phyloP scores from a whole-genome alignment of 208 protist species.

The Wallacemonas collosoma region DNA sequence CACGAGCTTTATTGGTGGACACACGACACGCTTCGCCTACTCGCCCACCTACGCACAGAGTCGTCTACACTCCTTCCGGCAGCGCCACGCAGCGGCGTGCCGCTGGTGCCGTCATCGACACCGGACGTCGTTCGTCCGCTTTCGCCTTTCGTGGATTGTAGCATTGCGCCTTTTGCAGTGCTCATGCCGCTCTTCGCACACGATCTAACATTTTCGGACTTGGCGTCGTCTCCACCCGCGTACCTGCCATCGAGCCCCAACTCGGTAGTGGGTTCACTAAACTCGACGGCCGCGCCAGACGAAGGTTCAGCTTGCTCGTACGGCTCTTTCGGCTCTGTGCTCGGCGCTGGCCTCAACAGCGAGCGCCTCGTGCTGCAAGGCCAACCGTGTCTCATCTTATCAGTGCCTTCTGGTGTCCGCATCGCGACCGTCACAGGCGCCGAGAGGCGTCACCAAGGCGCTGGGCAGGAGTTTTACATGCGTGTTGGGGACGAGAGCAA shows the following conservation, averaged over 20 bases:
- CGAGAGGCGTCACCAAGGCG: constrained; percentile 14
- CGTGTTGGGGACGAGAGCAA: constrained; percentile 36
- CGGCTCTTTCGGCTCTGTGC: constrained; percentile 5
- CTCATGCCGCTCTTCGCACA: constrained; percentile 38
- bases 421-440: constrained; percentile 21
- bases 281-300: constrained; percentile 12
- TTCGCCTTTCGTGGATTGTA: constrained; percentile 21
- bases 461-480: constrained; percentile 34
- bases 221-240: constrained; percentile 21
- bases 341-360: constrained; percentile 2
- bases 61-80: neutral
- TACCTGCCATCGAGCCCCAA: constrained; percentile 12
- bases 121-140: neutral
- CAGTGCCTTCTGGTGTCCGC: constrained; percentile 39
- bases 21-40: constrained; percentile 17
- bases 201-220: constrained; percentile 29
- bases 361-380: constrained; percentile 30
- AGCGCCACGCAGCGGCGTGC: too few species aligned
- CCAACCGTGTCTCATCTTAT: constrained; percentile 51
- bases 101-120: too few species aligned
- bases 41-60: neutral
- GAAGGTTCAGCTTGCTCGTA: neutral
- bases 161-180: constrained; percentile 29
- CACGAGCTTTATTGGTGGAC: constrained; percentile 77
- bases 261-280: constrained; percentile 8